Base-by-base conservation (phyloP, 139 green algal genomes). In the Parachlorella kessleri region DNA sequence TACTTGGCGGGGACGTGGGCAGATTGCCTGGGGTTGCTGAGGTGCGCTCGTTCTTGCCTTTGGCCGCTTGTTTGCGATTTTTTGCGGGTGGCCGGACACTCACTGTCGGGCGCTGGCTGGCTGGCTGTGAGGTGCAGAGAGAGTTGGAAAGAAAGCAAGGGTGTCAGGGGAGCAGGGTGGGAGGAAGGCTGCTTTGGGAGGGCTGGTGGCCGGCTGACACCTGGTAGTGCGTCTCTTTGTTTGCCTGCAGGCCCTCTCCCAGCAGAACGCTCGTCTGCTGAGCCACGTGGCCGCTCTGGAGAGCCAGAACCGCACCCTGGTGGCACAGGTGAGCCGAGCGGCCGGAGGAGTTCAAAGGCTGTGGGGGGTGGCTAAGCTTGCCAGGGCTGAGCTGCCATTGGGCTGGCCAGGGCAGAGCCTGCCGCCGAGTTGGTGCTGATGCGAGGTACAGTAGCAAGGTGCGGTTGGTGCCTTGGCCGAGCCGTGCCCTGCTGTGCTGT, bases 231-330 rank as follows among this genome's bases (percentile, higher is more conserved):
- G 18, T 10, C 48, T 14, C 48, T 59, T 18, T 59, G 48, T 59
- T 18, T 18, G 48, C 48, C 14, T 59, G 48, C 48, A 64, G 18
- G 40, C 39, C 33, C 63, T 72, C 55, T 32, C 26, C 26, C 63
- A 66, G 64, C 79, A 88, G n/a, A 80, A 85, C 14, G 48, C 72
- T 4, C 70, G 41, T 39, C 83, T 88, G 53, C 59, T 75, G 64
- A 48, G 70, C 69, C 83, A 82, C 39, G 53, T 77, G 33, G 37
- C 64, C 6, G 48, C 79, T 70, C 40, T 83, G 40, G 83, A 88
- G 75, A 42, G 37, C 24, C 74, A 85, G 59, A 83, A 78, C 64
- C 40, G 33, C 4, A 55, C 75, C 65, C 83, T 88, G 65, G 39
- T 30, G 26, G 53, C 55, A 21, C 79, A 88, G 59, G 67, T 87